Percentiles rank a stretch among this genome's conserved stretches.
Conservation (phyloP, 2,329 filamentous ascomycete species). For the Paraconiothyrium sp. region DNA sequence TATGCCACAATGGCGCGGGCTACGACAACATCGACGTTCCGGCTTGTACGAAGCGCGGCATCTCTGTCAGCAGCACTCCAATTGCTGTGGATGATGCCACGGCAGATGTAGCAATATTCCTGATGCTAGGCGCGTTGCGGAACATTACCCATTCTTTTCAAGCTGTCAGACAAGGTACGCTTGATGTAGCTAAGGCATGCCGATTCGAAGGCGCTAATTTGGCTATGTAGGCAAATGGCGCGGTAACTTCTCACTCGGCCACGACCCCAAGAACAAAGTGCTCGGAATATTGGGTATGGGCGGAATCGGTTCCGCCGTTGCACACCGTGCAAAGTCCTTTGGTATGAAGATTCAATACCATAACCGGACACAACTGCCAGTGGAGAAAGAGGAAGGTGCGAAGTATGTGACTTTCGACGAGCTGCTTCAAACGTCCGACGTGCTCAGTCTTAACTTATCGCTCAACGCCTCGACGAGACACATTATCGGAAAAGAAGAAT, state of each 20-base stretch:
- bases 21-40: slow-evolving; percentile 69
- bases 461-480: slow-evolving; percentile 62
- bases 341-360: slow-evolving; percentile 69
- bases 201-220: slow-evolving; percentile 14
- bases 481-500: slow-evolving; percentile 61
- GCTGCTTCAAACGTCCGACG: slow-evolving; percentile 62
- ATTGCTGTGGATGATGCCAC: slow-evolving; percentile 63
- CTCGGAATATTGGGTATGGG: slow-evolving; percentile 69
- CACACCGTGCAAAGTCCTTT: slow-evolving; percentile 61
- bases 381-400: slow-evolving; percentile 54
- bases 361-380: slow-evolving; percentile 58
- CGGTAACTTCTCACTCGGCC: slow-evolving; percentile 59
- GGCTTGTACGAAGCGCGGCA: slow-evolving; percentile 60
- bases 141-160: slow-evolving; percentile 58
- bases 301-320: slow-evolving; percentile 64
- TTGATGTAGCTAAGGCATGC: slow-evolving; percentile 17
- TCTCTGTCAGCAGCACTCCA: slow-evolving; percentile 58
- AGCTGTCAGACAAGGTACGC: slow-evolving; percentile 55
- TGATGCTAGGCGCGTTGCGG: slow-evolving; percentile 63
- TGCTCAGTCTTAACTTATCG: slow-evolving; percentile 64
- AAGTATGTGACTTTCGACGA: slow-evolving; percentile 66
- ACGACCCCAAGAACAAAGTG: slow-evolving; percentile 62
- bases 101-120: slow-evolving; percentile 60
- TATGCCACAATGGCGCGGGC: slow-evolving; percentile 63
- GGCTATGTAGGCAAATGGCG: slow-evolving; percentile 52